Conservation (phyloP, 768 basidiomycete genomes). For the Lentinula guzmanii region DNA sequence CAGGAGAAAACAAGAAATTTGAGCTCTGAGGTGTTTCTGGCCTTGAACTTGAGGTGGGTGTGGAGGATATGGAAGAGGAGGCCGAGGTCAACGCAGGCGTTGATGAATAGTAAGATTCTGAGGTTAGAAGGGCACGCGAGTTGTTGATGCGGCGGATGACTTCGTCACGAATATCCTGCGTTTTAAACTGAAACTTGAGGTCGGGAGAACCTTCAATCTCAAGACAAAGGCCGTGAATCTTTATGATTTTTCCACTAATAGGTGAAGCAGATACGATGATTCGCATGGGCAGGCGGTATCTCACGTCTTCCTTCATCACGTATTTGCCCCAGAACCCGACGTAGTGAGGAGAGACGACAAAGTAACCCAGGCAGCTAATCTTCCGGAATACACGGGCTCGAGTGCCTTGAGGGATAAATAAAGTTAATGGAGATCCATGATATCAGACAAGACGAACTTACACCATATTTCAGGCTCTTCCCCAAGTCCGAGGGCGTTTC, state of each 20-base stretch:
- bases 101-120: neutral
- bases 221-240: conserved; percentile 32
- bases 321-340: conserved; percentile 44
- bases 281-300: conserved; percentile 36
- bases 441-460: conserved; percentile 14
- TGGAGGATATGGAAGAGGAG: neutral
- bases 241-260: conserved; percentile 21
- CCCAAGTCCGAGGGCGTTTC: conserved; percentile 24
- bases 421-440: neutral
- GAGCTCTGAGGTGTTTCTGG: neutral
- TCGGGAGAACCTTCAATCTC: conserved; percentile 39
- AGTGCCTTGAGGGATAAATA: conserved; percentile 20
- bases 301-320: conserved; percentile 27
- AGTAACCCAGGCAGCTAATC: conserved; percentile 31
- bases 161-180: conserved; percentile 33
- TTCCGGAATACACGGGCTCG: conserved; percentile 28
- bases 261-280: conserved; percentile 33
- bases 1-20: conserved; percentile 8
- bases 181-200: conserved; percentile 45
- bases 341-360: conserved; percentile 32
- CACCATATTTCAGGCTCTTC: conserved; percentile 29
- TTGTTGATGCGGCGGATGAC: conserved; percentile 29
- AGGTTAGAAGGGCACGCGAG: conserved; percentile 7
- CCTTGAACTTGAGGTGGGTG: neutral
- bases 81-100: neutral